Evolutionary conservation across 2,329 filamentous ascomycete genomes (phyloP).

Genomic region (Fusarium sororula): DNA sequence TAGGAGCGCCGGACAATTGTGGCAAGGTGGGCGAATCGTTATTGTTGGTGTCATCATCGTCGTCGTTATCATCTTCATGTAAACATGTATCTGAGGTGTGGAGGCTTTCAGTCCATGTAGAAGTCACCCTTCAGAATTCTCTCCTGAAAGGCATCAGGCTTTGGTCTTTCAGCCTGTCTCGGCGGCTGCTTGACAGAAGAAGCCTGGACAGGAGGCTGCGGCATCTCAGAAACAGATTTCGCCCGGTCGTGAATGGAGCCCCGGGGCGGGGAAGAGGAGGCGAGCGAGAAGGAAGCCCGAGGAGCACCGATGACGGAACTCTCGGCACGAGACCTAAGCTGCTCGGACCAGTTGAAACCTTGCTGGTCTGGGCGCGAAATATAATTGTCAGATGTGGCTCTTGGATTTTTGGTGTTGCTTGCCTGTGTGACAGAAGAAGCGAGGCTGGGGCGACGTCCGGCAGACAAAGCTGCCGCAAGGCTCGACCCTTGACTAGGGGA

Average conservation of each 20-base stretch:
- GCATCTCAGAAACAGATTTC: slow-evolving; percentile 75
- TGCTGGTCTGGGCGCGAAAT: slow-evolving; percentile 75
- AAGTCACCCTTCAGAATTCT: slow-evolving; percentile 97
- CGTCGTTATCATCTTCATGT: slow-evolving; percentile 33
- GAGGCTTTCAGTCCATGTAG: slow-evolving; percentile 83
- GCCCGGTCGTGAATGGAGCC: slow-evolving; percentile 67
- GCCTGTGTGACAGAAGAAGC: slow-evolving; percentile 57
- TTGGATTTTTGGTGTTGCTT: slow-evolving; percentile 66
- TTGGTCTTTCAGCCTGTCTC: slow-evolving; percentile 59
- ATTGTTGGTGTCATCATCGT: slow-evolving; percentile 33
- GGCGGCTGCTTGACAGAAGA: slow-evolving; percentile 54
- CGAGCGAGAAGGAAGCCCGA: slow-evolving; percentile 68
- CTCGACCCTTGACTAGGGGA: slow-evolving; percentile 42
- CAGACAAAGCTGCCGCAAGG: slow-evolving; percentile 47
- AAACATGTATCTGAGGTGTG: neutral
- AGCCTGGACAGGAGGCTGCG: slow-evolving; percentile 63
- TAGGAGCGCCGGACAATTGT: slow-evolving; percentile 16
- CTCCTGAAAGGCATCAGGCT: slow-evolving; percentile 96
- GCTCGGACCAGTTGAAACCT: slow-evolving; percentile 97
- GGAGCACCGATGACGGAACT: slow-evolving; percentile 71
- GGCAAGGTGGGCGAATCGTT: slow-evolving; percentile 14
- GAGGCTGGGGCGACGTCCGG: slow-evolving; percentile 50
- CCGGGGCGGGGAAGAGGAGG: slow-evolving; percentile 52
- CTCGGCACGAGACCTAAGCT: slow-evolving; percentile 90
- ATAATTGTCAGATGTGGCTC: slow-evolving; percentile 72